Conservation (phyloP, 768 basidiomycete species). For the Naematelia aurantialba region DNA sequence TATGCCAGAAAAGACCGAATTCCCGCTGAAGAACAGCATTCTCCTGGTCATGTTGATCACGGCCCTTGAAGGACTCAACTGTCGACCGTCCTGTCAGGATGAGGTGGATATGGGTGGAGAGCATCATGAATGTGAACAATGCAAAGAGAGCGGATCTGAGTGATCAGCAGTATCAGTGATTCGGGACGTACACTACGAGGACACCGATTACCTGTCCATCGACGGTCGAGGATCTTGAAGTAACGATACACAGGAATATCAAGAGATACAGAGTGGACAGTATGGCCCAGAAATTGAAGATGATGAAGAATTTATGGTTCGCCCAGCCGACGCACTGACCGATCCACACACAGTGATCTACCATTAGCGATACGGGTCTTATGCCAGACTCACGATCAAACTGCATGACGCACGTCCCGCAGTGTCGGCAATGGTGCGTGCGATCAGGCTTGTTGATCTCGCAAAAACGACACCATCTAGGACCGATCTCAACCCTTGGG, state of each 20-base stretch:
- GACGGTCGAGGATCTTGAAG: slow-evolving; percentile 40
- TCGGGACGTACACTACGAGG: slow-evolving; percentile 61
- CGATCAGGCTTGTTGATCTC: slow-evolving; percentile 46
- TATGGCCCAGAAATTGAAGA: slow-evolving; percentile 65
- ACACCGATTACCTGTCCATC: slow-evolving; percentile 70
- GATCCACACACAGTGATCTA: slow-evolving; percentile 62
- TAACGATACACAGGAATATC: slow-evolving; percentile 59
- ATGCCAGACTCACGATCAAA: slow-evolving; percentile 43
- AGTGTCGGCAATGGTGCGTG: slow-evolving; percentile 49
- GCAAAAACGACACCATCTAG: slow-evolving; percentile 43
- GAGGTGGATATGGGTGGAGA: slow-evolving; percentile 61
- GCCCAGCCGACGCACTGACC: slow-evolving; percentile 90
- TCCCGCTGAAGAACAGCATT: slow-evolving; percentile 55
- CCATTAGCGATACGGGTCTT: slow-evolving; percentile 2
- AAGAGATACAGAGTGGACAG: slow-evolving; percentile 65
- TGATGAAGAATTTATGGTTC: slow-evolving; percentile 89
- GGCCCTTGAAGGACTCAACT: slow-evolving; percentile 67
- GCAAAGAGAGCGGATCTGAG: slow-evolving; percentile 66
- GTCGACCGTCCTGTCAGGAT: slow-evolving; percentile 68
- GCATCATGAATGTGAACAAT: slow-evolving; percentile 64
- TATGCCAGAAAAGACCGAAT: slow-evolving; percentile 58
- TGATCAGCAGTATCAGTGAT: neutral
- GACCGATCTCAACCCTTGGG: slow-evolving; percentile 17
- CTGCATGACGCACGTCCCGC: slow-evolving; percentile 45
- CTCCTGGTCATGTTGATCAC: slow-evolving; percentile 66